Evolutionary conservation across 176 grass and related monocot genomes (phyloP), one percentile per base, ranked within the genome.

Genomic region (Musa itinerans): DNA sequence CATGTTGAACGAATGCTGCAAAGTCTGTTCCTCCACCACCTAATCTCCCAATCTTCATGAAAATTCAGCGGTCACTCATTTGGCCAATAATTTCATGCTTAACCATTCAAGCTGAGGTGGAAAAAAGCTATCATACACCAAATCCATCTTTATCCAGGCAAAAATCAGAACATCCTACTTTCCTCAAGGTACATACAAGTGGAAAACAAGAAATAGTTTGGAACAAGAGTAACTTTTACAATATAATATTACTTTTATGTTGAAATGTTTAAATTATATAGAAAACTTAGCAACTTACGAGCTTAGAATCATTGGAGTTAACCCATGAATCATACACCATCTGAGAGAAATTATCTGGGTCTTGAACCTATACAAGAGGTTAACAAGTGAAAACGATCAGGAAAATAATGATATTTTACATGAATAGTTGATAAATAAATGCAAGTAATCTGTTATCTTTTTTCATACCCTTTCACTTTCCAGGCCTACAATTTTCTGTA

Each of bases 271-370:
- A 19, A 50, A 66, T 62, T 24, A 52, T 73, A 67, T 12, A 25
- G 43, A 17, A 49, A 72, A 77, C 76, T 11, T 52, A 50, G 76
- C 56, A 76, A 89, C 90, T 93, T 73, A 90, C 90, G 61, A 2
- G 54, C 15, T 56, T 71, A 78, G 88, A 80, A 74, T 69, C 74
- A 50, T 54, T 65, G 11, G 80, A 82, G 63, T 87, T 76, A 10
- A 85, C 67, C 88, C 94, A 98, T 17, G 84, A 73, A 62, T 98
- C 86, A 55, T 91, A 85, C 49, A 93, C 74, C 52, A 84, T 87
- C 76, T 84, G 88, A 87, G 90, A 87, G 59, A 86, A 83, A 80
- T 93, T 98, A 25, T 98, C 86, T 69, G 94, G 94, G 64, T 98
- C 90, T 98, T 85, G 78, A 81, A 98, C 90, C 88, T 98, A 82